phyloP scores from a whole-genome alignment of 2,329 filamentous ascomycete species.

The Grosmannia huntii region DNA sequence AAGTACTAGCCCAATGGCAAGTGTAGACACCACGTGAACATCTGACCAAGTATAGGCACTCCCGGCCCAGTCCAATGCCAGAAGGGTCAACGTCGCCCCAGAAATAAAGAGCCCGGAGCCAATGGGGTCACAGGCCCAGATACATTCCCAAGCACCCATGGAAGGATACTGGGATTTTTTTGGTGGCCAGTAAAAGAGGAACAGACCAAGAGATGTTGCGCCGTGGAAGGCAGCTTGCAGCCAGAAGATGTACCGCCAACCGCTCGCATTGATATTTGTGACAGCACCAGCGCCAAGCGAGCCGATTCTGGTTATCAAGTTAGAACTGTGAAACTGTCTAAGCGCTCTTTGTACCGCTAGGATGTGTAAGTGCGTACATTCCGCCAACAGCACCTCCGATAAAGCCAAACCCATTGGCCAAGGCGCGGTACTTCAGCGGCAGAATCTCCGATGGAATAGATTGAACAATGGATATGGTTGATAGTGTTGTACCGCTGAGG shows the following conservation, averaged over 20 bases:
- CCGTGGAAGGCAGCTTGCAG: conserved; percentile 42
- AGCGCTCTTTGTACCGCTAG: no score
- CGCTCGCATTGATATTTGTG: conserved; percentile 30
- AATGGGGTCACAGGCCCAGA: conserved; percentile 35
- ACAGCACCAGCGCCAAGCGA: conserved; percentile 37
- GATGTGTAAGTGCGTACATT: conserved; percentile 24
- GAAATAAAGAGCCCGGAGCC: conserved; percentile 30
- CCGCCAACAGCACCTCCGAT: conserved; percentile 37
- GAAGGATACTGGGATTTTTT: conserved; percentile 23
- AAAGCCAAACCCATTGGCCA: conserved; percentile 41
- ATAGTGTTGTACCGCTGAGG: conserved; percentile 39
- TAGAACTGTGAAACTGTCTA: neutral
- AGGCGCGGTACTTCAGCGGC: conserved; percentile 40
- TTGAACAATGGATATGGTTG: conserved; percentile 41
- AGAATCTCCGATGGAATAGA: conserved; percentile 44
- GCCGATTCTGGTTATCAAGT: conserved; percentile 24
- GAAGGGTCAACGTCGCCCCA: conserved; percentile 28
- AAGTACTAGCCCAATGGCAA: conserved; percentile 28
- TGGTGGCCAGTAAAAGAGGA: conserved; percentile 33
- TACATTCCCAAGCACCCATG: conserved; percentile 24
- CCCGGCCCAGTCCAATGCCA: conserved; percentile 33
- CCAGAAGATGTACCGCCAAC: conserved; percentile 47
- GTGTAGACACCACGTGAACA: conserved; percentile 25
- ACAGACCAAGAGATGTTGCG: conserved; percentile 31
- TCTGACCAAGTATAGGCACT: conserved; percentile 27